A percentile compares a stretch with the other conserved stretches of the same genome.
Evolutionary conservation across 1,284 basidiomycete species (phyloP).

Genomic region (Taiwanofungus camphoratus): DNA sequence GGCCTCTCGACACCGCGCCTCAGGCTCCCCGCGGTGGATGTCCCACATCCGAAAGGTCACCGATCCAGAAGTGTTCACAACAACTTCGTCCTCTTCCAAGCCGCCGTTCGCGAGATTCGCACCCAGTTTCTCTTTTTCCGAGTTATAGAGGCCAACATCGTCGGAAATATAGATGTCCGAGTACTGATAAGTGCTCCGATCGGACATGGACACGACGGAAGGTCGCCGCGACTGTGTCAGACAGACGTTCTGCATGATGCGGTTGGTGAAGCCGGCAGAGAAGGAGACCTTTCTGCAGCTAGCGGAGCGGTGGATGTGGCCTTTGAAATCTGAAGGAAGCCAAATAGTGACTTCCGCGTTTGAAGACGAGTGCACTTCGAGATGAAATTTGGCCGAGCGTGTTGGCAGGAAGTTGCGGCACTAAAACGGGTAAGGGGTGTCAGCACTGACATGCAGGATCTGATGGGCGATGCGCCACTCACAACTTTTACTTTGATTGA

Average conservation of each 20-base stretch:
- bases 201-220: constrained; percentile 22
- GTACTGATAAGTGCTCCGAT: constrained; percentile 20
- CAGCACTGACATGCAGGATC: not conserved
- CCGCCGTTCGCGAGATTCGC: constrained; percentile 12
- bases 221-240: constrained; percentile 41
- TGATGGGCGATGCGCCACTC: constrained; percentile 24
- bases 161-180: constrained; percentile 29
- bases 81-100: constrained; percentile 50
- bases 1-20: constrained; percentile 52
- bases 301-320: constrained; percentile 50
- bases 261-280: constrained; percentile 69
- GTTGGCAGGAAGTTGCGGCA: constrained; percentile 59
- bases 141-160: constrained; percentile 4
- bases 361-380: constrained; percentile 52
- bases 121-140: constrained; percentile 14
- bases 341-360: constrained; percentile 61
- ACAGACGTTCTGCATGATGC: constrained; percentile 53
- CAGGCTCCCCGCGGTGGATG: constrained; percentile 53
- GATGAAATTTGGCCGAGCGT: constrained; percentile 47
- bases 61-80: constrained; percentile 50
- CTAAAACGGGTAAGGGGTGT: constrained; percentile 32
- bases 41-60: constrained; percentile 78
- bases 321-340: constrained; percentile 72
- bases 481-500: constrained; percentile 65
- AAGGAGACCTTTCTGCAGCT: constrained; percentile 41